Evolutionary conservation across 257 asterid genomes (phyloP), one percentile per base, ranked within the genome.

Genomic region (Solanum infundibuliforme): DNA sequence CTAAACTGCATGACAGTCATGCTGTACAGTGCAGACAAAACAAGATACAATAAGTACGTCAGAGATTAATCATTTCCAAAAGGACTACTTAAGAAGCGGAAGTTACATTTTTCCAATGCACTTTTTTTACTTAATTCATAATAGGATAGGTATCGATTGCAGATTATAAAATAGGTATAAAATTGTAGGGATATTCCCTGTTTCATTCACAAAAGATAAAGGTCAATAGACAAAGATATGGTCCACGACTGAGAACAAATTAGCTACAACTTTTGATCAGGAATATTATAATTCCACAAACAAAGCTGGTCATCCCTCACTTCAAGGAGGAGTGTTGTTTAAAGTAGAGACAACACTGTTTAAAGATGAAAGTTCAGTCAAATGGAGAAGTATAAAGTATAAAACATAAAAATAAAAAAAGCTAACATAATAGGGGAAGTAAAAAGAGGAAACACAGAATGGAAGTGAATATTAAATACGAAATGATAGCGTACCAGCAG

Each of bases 401-500:
- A 46, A 48, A 52, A 82, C 43, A 27, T 46, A 82, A 48, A 6
- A 82, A 8, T 6, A 29, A 31, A 48, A 48, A 31, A 48, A 82
- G 21, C 20, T 29, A 31, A 20, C 16, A 3, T 48, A 48, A 82
- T 82, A 29, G 69, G 21, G 41, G 11, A 46, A 82, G 31, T 1
- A 43, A 9, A 82, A 29, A 82, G 69, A 82, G 31, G 31, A 46
- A 82, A 12, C 31, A 10, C 29, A 81, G 65, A 60, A 77, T 81
- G 71, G 81, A 81, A 87, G 31, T 82, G 81, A 87, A 87, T 39
- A 46, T 60, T 25, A 73, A 32, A 72, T 52, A 68, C 58, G 39
- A 73, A 69, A 84, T 39, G 43, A 72, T 90, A 91, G 87, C 89
- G 91, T 92, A 97, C 99, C 98, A 97, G 92, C 89, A 97, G 87